These are phyloP conservation scores for Graphilbum sp. DNA, from an alignment of 2,329 filamentous ascomycete genomes.

Conservation along the genomic window DNA sequence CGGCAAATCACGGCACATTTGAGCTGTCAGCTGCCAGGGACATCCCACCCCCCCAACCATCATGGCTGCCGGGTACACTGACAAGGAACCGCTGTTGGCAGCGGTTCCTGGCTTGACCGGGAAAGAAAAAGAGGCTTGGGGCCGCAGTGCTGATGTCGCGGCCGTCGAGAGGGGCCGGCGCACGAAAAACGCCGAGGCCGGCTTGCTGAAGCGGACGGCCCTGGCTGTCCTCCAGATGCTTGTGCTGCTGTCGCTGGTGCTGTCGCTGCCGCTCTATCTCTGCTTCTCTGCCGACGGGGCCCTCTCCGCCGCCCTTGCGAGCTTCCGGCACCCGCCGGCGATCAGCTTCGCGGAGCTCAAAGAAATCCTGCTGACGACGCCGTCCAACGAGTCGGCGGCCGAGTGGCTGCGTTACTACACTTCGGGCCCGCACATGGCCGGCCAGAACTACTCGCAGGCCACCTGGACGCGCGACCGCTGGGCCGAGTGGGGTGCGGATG, in stretches of 20 bases:
- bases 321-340: not conserved
- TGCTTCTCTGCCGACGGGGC: not conserved
- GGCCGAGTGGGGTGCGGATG: slow-evolving; percentile 52
- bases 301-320: not conserved
- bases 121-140: not conserved
- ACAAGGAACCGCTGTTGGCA: not conserved
- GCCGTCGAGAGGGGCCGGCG: no score
- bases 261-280: slow-evolving; percentile 2
- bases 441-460: slow-evolving; percentile 58
- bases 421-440: slow-evolving; percentile 57
- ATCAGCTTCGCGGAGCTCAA: slow-evolving; percentile 35
- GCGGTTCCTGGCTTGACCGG: not conserved
- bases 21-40: no score
- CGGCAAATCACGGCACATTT: no score
- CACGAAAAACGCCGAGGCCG: no score
- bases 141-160: no score
- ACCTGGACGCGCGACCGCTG: slow-evolving; percentile 61
- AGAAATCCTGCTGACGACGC: slow-evolving; percentile 39
- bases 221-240: slow-evolving; percentile 2
- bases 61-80: slow-evolving; percentile 31
- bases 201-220: not conserved
- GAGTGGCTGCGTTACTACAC: slow-evolving; percentile 72
- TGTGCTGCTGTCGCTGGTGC: not conserved
- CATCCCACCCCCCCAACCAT: no score
- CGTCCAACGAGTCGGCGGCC: slow-evolving; percentile 36